Conservation (phyloP, 306 rosid species). For the Cercis canadensis region DNA sequence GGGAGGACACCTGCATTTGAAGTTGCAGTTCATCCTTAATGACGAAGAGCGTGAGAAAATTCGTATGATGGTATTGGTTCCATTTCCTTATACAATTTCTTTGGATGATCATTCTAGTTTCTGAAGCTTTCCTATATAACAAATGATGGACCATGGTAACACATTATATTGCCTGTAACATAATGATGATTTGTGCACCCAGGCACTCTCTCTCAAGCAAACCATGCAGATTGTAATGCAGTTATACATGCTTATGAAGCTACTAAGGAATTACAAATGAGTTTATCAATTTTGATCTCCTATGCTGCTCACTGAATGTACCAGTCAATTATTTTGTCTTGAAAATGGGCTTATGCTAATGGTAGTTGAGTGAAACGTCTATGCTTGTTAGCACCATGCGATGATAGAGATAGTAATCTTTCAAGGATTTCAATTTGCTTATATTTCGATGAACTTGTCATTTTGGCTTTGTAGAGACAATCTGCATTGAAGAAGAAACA, state of each 20-base stretch:
- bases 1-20: constrained; percentile 72
- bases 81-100: constrained; percentile 7
- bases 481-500: constrained; percentile 74
- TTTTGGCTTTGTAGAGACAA: constrained; percentile 45
- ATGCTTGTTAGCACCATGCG: neutral
- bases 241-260: constrained; percentile 20
- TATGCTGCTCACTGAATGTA: neutral
- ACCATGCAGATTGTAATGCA: constrained; percentile 14
- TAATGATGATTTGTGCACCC: constrained; percentile 2
- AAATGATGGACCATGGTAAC: no score
- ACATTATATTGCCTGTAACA: neutral
- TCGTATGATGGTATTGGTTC: constrained; percentile 65
- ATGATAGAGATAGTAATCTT: no score
- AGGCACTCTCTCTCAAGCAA: neutral
- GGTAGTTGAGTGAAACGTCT: constrained; percentile 14
- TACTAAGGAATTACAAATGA: neutral
- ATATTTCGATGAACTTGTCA: constrained; percentile 9
- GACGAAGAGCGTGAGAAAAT: constrained; percentile 79
- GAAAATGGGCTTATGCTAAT: no score
- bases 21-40: constrained; percentile 72
- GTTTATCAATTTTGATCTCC: no score
- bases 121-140: constrained; percentile 1
- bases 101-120: neutral
- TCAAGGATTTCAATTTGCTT: no score
- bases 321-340: neutral